Conservation (phyloP, 2,329 filamentous ascomycete genomes). For the Xylaria sp. region DNA sequence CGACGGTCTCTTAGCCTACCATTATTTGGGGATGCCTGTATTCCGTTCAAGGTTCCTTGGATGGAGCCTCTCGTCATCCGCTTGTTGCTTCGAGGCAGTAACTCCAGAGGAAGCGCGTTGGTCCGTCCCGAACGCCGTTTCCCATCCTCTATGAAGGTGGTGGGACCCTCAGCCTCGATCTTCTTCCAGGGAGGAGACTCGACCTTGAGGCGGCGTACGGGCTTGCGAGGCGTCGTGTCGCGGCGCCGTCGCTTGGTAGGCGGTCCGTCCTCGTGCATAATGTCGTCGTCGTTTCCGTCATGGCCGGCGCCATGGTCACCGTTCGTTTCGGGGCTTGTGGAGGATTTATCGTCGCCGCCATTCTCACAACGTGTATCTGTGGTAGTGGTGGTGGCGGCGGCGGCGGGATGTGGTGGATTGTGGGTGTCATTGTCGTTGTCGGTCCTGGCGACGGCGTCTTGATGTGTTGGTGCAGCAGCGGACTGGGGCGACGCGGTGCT, state of each 20-base stretch:
- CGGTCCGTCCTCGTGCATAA: constrained; percentile 52
- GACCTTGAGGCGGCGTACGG: constrained; percentile 56
- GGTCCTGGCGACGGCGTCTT: constrained; percentile 35
- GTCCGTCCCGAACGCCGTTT: constrained; percentile 73
- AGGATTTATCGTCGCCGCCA: constrained; percentile 14
- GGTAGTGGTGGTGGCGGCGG: neutral
- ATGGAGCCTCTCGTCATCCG: constrained; percentile 61
- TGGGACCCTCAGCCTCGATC: constrained; percentile 84
- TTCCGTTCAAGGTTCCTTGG: constrained; percentile 39
- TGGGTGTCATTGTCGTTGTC: neutral
- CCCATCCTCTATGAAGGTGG: constrained; percentile 81
- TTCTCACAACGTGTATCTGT: too few relatives aligned
- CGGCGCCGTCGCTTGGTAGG: constrained; percentile 73
- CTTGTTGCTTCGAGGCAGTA: constrained; percentile 61
- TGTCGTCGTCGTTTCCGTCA: constrained; percentile 36
- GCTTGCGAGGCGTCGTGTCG: constrained; percentile 54
- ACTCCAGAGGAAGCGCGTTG: constrained; percentile 65
- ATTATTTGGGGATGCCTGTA: constrained; percentile 48
- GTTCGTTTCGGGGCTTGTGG: constrained; percentile 35
- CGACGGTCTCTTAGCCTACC: constrained; percentile 44
- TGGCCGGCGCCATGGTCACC: constrained; percentile 18
- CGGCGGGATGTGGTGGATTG: neutral
- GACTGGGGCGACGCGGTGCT: constrained; percentile 67
- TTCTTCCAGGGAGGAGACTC: constrained; percentile 95
- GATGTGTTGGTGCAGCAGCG: constrained; percentile 53